Evolutionary conservation across 1,284 basidiomycete genomes (phyloP), one percentile per base, ranked within the genome.

Genomic region (Ganoderma lucidum): DNA sequence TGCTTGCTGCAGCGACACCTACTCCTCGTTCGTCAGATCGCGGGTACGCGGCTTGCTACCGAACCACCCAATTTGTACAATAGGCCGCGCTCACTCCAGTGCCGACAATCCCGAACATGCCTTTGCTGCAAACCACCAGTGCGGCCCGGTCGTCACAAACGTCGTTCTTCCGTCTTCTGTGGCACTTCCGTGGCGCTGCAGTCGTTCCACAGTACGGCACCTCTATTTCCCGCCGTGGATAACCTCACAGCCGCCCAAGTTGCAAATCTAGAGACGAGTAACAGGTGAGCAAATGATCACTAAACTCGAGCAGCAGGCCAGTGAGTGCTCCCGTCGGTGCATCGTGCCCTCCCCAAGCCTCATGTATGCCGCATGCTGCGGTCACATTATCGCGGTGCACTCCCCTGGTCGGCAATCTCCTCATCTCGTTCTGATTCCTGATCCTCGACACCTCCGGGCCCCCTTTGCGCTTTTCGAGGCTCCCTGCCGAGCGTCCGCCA

Each of bases 101-200:
- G 30, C 53, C 53, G 53, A 56, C 15, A 56, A 56, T 56, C 53
- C 53, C 53, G 53, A 56, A 35, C 15, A 56, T 12, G 53, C 53
- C 53, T 17, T 35, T 35, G 35, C 30, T 35, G 30, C 30, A 35
- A 32, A 32, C 53, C 53, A 35, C 12, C n/a, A n/a, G n/a, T 19
- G 14, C 53, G 53, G 53, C 5, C 53, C 53, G 30, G 53, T 32
- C 53, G 30, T 30, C 14, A 35, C 23, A 35, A 9, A 32, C 53
- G 17, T 56, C 30, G 28, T 56, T 17, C 30, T 30, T 4, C 8
- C 15, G 17, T 2, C 53, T 56, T 30, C n/a, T 48, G 2, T 23
- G n/a, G 23, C 30, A 6, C 4, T 32, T 23, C 23, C 23, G 23
- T 23, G 23, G 23, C 23, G 23, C 23, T 12, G 14, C 32, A 30